These are phyloP conservation scores for Phialophora tarda DNA, from an alignment of 2,329 filamentous ascomycete genomes.

Conservation along the genomic window DNA sequence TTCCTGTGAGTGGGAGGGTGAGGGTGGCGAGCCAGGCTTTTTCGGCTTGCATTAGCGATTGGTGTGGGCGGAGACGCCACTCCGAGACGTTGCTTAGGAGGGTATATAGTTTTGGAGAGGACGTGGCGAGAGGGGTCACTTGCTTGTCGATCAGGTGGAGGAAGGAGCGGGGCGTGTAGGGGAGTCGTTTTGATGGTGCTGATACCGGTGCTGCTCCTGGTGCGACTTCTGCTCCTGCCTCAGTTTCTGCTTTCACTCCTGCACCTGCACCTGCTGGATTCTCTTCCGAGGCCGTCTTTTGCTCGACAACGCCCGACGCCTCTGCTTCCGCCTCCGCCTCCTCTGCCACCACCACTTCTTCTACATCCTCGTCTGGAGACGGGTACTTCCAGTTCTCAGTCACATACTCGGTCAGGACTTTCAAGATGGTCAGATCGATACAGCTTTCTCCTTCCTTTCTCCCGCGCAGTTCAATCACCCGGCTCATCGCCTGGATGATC, in stretches of 20 bases:
- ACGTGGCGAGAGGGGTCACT: constrained; percentile 83
- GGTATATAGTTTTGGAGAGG: constrained; percentile 76
- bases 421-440: constrained; percentile 75
- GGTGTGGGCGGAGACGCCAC: constrained; percentile 72
- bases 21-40: constrained; percentile 77
- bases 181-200: constrained; percentile 54
- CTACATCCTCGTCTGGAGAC: constrained; percentile 18
- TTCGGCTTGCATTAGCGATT: constrained; percentile 82
- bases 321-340: not conserved
- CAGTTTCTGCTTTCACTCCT: not conserved
- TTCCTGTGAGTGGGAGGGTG: not conserved
- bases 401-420: constrained; percentile 73
- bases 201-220: not conserved
- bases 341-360: constrained; percentile 6
- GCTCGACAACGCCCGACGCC: not conserved
- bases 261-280: not conserved
- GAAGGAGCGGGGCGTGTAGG: constrained; percentile 53
- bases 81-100: constrained; percentile 73
- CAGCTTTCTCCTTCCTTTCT: constrained; percentile 72
- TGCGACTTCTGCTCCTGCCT: too few relatives aligned
- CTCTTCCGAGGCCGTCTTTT: not conserved
- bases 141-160: constrained; percentile 74
- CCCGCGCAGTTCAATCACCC: constrained; percentile 75
- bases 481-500: constrained; percentile 74
- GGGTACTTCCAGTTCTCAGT: constrained; percentile 56